Evolutionary conservation across 768 basidiomycete genomes (phyloP).

Genomic region (Tulasnella calospora): DNA sequence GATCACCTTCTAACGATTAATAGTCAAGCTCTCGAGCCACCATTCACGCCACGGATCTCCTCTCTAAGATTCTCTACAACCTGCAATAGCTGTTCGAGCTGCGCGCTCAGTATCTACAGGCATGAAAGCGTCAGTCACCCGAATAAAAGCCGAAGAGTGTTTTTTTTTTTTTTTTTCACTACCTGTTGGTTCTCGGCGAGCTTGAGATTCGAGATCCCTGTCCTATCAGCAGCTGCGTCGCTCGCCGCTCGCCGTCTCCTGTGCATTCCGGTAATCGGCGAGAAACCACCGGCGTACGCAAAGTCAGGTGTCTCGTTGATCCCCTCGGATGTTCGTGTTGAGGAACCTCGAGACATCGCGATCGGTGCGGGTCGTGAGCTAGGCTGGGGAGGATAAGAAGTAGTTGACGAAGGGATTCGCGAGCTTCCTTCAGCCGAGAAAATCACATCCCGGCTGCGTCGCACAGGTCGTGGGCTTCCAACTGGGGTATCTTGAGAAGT

Average conservation of each 20-base stretch:
- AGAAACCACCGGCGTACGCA: neutral
- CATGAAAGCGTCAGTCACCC: neutral
- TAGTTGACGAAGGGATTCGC: neutral
- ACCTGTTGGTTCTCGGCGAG: conserved; percentile 28
- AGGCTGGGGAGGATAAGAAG: neutral
- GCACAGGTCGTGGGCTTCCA: neutral
- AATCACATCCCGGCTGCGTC: neutral
- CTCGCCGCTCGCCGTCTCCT: neutral
- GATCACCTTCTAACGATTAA: neutral
- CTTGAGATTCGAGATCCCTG: conserved; percentile 24
- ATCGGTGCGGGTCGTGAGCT: neutral
- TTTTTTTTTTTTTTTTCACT: neutral
- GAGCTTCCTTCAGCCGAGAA: neutral
- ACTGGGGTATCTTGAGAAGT: neutral
- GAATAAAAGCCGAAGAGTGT: conserved; percentile 7
- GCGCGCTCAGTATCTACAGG: conserved; percentile 17
- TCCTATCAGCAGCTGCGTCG: neutral
- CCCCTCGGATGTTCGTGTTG: neutral
- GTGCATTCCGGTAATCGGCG: neutral
- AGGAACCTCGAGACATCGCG: neutral
- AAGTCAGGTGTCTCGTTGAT: neutral
- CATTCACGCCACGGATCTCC: neutral
- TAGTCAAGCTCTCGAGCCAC: neutral
- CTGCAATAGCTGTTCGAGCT: conserved; percentile 25
- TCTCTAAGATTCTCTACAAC: conserved; percentile 20